A percentile compares a stretch with the other conserved stretches of the same genome.
Conservation (phyloP, 2,329 filamentous ascomycete species). For the Scedosporium apiospermum region DNA sequence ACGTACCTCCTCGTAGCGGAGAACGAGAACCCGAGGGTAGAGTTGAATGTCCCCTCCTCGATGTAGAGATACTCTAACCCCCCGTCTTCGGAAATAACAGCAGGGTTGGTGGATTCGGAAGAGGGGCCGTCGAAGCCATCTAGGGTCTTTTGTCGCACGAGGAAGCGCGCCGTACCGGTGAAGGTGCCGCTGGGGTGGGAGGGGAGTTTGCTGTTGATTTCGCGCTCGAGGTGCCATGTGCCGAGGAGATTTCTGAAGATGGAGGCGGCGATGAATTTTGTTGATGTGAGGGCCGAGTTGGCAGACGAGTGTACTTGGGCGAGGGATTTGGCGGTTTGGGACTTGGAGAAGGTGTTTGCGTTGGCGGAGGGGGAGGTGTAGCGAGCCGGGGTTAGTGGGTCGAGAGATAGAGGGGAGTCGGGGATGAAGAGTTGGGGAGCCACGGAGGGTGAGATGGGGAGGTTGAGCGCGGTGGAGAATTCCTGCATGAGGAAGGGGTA, state of each 20-base stretch:
- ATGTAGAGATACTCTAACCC: slow-evolving; percentile 58
- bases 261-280: slow-evolving; percentile 51
- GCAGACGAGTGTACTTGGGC: slow-evolving; percentile 34
- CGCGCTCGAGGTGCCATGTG: slow-evolving; percentile 54
- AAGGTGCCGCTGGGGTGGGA: slow-evolving; percentile 57
- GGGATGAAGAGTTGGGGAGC: slow-evolving; percentile 8
- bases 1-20: slow-evolving; percentile 57
- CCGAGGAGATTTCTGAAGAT: slow-evolving; percentile 65
- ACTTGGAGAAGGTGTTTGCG: slow-evolving; percentile 21
- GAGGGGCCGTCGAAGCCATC: slow-evolving; percentile 30
- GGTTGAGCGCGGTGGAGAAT: slow-evolving; percentile 48
- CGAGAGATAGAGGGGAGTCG: slow-evolving; percentile 17
- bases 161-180: slow-evolving; percentile 54
- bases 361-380: slow-evolving; percentile 31
- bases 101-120: slow-evolving; percentile 4
- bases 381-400: slow-evolving; percentile 46
- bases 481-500: slow-evolving; percentile 69
- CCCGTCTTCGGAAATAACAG: slow-evolving; percentile 14
- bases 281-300: slow-evolving; percentile 29
- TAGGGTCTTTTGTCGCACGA: slow-evolving; percentile 48
- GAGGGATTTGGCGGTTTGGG: slow-evolving; percentile 32
- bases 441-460: slow-evolving; percentile 31
- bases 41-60: slow-evolving; percentile 56
- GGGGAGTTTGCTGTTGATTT: slow-evolving; percentile 41
- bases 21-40: slow-evolving; percentile 46